These are phyloP conservation scores for Actinomucor elegans DNA, from an alignment of 371 early-diverging fungal species.

Conservation along the genomic window DNA sequence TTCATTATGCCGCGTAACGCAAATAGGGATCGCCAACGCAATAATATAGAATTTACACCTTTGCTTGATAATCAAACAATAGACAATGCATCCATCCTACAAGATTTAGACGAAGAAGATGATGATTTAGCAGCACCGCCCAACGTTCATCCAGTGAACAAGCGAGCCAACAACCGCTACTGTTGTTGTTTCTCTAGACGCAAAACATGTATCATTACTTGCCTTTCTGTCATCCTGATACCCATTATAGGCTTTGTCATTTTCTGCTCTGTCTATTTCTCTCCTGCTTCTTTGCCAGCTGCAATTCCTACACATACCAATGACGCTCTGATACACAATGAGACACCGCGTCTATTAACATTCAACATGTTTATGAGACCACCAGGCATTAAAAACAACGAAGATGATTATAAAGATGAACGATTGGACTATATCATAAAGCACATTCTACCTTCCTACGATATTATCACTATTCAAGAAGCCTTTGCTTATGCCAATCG, in stretches of 20 bases:
- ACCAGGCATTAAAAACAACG: conserved; percentile 75
- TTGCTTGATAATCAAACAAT: neutral
- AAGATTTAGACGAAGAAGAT: neutral
- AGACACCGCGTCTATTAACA: conserved; percentile 62
- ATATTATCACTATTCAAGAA: conserved; percentile 83
- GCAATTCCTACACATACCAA: conserved; percentile 1
- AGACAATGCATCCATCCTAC: too few species aligned
- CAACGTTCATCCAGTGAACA: neutral
- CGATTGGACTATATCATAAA: conserved; percentile 68
- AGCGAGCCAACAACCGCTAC: neutral
- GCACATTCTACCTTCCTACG: conserved; percentile 64
- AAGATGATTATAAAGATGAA: conserved; percentile 74
- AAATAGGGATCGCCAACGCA: neutral
- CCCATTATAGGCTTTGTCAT: neutral
- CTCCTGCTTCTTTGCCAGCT: conserved; percentile 25
- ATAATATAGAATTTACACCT: neutral
- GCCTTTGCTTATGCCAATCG: conserved; percentile 74
- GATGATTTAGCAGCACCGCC: neutral
- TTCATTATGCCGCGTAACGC: too few species aligned
- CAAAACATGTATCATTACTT: neutral
- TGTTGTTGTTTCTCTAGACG: neutral
- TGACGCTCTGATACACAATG: neutral
- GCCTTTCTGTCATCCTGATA: neutral
- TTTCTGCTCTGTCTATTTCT: conserved; percentile 21
- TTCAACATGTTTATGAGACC: conserved; percentile 85